Evolutionary conservation across 495 filamentous ascomycete genomes (phyloP), one percentile per base, ranked within the genome.

Genomic region (Lasiosphaeria hispida): DNA sequence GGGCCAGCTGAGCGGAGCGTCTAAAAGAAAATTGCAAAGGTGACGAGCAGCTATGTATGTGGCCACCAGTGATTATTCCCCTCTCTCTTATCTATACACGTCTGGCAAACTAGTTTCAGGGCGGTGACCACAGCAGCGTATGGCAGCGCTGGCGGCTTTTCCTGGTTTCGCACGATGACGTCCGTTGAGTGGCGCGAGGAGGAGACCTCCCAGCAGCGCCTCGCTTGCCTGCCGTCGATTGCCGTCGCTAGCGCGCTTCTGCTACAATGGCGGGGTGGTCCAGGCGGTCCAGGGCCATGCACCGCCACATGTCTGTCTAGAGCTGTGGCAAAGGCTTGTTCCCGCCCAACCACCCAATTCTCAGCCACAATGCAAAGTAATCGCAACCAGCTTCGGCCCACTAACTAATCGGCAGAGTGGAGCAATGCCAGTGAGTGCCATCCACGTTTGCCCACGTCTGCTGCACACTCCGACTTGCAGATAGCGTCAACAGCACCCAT

Each of bases 381-480:
- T 52, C 60, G 60, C 50, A 8, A 57, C 56, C 60, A 60, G 13
- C 36, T 15, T 34, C 30, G 7, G 17, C 35, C 33, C 53, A 17
- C 50, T 10, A n/a, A 14, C 17, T 35, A 36, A 53, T 42, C 48
- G 41, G 10, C n/a, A 44, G 14, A 35, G 61, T 58, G 63, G 63
- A 60, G 51, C 66, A 66, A 69, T 66, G 23, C 23, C 23, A 30
- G 23, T 30, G 55, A 60, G 44, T 42, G 43, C 53, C 58, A 62
- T 66, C 66, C 66, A 69, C 66, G 61, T 66, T 61, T 53, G 36
- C 49, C 54, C 57, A 55, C 63, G 47, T 59, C 60, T 33, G 38
- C 17, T n/a, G 34, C 41, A 10, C 39, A 30, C 57, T 34, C 51
- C 39, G 42, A 18, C 42, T 45, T 45, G 50, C 38, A 48, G 40